Conservation (phyloP, 768 basidiomycete species). For the Tricholoma matsutake region DNA sequence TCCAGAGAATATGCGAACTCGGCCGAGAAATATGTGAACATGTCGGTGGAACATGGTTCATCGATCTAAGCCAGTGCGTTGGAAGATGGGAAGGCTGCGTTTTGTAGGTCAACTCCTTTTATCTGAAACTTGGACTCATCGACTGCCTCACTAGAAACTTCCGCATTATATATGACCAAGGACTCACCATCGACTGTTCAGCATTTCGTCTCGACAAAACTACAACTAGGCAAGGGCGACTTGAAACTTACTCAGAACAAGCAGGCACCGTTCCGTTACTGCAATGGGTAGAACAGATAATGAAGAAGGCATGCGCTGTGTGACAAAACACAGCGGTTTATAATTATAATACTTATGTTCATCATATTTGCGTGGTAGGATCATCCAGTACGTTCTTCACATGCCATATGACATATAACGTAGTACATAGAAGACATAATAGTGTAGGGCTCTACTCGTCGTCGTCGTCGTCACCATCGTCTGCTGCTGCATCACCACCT, state of each 20-base stretch:
- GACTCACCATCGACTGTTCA: conserved; percentile 53
- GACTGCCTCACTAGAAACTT: conserved; percentile 50
- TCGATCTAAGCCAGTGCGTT: conserved; percentile 68
- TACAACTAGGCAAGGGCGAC: conserved; percentile 37
- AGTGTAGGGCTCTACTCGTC: conserved; percentile 53
- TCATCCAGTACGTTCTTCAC: neutral
- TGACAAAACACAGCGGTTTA: neutral
- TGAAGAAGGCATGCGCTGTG: conserved; percentile 33
- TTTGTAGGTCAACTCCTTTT: conserved; percentile 47
- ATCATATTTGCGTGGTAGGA: neutral
- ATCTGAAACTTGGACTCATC: neutral
- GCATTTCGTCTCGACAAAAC: conserved; percentile 50
- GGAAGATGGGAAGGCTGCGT: conserved; percentile 81
- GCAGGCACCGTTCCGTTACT: conserved; percentile 35
- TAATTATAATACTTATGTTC: neutral
- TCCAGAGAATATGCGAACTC: conserved; percentile 65
- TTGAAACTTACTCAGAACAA: conserved; percentile 39
- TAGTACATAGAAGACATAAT: conserved; percentile 2
- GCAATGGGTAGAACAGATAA: conserved; percentile 52
- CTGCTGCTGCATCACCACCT: conserved; percentile 52
- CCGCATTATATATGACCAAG: conserved; percentile 48
- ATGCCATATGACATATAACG: neutral
- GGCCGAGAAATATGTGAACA: conserved; percentile 52
- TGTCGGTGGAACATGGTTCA: conserved; percentile 73
- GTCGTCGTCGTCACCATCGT: conserved; percentile 60